A percentile compares a stretch with the other conserved stretches of the same genome.
Evolutionary conservation across 1,284 basidiomycete genomes (phyloP).

Genomic region (Cutaneotrichosporon mucoides): DNA sequence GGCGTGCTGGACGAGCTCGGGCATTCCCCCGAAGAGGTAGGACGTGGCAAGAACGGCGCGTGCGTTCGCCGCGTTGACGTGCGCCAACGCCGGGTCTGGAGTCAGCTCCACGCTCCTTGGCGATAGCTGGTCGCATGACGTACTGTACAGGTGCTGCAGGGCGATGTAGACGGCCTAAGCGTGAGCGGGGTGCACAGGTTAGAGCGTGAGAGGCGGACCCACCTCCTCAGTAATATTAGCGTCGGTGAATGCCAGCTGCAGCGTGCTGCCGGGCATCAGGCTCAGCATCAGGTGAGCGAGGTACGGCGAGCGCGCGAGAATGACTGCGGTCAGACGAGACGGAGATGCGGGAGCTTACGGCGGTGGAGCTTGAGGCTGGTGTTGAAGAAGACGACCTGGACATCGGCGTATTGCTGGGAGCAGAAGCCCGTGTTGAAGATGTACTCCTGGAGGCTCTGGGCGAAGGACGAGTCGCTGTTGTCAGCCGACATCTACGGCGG

Average conservation of each 20-base stretch:
- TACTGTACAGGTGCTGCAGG: slow-evolving; percentile 45
- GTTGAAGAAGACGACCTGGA: slow-evolving; percentile 39
- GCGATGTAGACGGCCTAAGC: slow-evolving; percentile 40
- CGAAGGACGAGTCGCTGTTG: slow-evolving; percentile 2
- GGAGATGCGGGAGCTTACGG: slow-evolving; percentile 25
- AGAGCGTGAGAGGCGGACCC: slow-evolving; percentile 30
- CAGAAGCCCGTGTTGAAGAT: slow-evolving; percentile 40
- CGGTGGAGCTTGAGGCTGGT: slow-evolving; percentile 40
- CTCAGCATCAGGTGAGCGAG: slow-evolving; percentile 71
- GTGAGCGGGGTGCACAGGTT: background rate
- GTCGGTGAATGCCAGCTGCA: slow-evolving; percentile 69
- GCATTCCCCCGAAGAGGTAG: slow-evolving; percentile 75
- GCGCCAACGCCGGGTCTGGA: slow-evolving; percentile 28
- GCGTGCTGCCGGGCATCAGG: slow-evolving; percentile 59
- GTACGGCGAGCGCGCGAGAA: slow-evolving; percentile 77
- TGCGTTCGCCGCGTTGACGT: slow-evolving; percentile 67
- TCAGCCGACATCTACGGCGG: too few species aligned
- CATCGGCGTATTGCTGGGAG: slow-evolving; percentile 39
- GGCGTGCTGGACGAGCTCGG: slow-evolving; percentile 71
- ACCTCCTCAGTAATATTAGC: slow-evolving; percentile 78
- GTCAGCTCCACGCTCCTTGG: slow-evolving; percentile 1
- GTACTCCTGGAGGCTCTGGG: slow-evolving; percentile 17
- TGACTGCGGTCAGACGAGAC: slow-evolving; percentile 51
- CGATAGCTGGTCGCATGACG: slow-evolving; percentile 5
- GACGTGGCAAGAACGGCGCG: slow-evolving; percentile 75